Percentiles rank a stretch among this genome's conserved stretches.
Evolutionary conservation across 208 protist species (phyloP).

Genomic region (Tritrichomonas musculus): DNA sequence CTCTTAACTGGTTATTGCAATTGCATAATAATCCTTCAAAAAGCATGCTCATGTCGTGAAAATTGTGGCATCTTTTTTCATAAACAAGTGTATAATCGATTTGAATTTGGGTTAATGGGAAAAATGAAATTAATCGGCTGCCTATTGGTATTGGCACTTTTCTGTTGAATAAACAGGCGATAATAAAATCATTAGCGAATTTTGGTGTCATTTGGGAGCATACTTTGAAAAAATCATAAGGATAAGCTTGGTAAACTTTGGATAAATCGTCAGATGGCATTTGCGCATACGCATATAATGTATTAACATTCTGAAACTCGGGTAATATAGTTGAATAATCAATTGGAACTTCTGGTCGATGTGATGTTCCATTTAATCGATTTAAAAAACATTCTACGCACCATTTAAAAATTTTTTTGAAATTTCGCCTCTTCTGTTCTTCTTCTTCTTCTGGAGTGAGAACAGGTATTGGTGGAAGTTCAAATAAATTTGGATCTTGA

Average conservation of each 20-base stretch:
- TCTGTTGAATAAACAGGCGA: too few relatives aligned
- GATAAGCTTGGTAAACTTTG: neutral
- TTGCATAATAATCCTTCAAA: neutral
- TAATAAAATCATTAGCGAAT: neutral
- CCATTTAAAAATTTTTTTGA: neutral
- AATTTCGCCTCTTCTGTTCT: neutral
- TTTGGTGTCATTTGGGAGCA: neutral
- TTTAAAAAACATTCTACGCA: neutral
- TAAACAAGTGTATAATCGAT: neutral
- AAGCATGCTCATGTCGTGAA: neutral
- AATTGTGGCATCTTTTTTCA: neutral
- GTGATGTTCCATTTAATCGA: neutral
- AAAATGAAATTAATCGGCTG: neutral
- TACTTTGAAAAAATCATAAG: constrained; percentile 4
- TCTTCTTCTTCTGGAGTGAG: too few relatives aligned
- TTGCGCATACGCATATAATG: neutral
- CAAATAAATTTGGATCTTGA: too few relatives aligned
- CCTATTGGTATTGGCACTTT: neutral
- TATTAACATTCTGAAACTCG: neutral
- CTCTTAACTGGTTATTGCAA: neutral
- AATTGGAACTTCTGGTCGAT: constrained; percentile 5
- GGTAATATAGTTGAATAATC: neutral
- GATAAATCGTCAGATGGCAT: neutral
- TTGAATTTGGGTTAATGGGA: neutral
- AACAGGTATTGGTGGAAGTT: too few relatives aligned